Evolutionary conservation across 2,329 filamentous ascomycete species (phyloP), one percentile per base, ranked within the genome.

Genomic region (Aspergillus piperis): DNA sequence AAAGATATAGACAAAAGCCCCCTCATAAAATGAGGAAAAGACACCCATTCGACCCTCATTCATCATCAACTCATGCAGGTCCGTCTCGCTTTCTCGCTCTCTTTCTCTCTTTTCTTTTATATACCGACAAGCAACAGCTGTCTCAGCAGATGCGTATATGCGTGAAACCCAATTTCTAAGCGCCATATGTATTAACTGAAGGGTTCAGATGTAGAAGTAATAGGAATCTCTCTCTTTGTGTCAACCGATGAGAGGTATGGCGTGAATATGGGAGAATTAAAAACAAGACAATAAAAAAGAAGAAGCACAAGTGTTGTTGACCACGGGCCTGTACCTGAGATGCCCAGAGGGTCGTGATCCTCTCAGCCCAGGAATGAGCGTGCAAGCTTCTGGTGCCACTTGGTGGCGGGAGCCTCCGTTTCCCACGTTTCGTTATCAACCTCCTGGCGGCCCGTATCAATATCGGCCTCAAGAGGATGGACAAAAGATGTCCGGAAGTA

Each of bases 371-470:
- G 52, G 13, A 63, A 15, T 19, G 60, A 48, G n/a, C 58, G 50
- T 23, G 54, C 64, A 11, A 60, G 19, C 38, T 60, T 60, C 52
- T 62, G 59, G 39, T 66, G 61, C 64, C 64, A 66, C 42, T 63
- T 64, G 19, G 57, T 59, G 15, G 63, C 27, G 27, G 27, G 59
- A 30, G 54, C 58, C 6, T 61, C 61, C 8, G 63, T 64, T 48
- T 62, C 62, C 72, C 73, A 78, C 15, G 62, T 70, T 25, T 71
- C 73, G 49, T 75, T 73, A 54, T 76, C 74, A 51, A 71, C 57
- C 36, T 72, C 68, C 42, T 73, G 49, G 32, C 75, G 71, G 5
- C 78, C 79, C 0, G 78, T 78, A 58, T 74, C 71, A 49, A 82
- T 66, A 71, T 82, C 80, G 5, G 77, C 78, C 39, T 80, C 76